These are phyloP conservation scores for Hordeum marinum DNA, from an alignment of 176 grass and related monocot species.

Conservation along the genomic window DNA sequence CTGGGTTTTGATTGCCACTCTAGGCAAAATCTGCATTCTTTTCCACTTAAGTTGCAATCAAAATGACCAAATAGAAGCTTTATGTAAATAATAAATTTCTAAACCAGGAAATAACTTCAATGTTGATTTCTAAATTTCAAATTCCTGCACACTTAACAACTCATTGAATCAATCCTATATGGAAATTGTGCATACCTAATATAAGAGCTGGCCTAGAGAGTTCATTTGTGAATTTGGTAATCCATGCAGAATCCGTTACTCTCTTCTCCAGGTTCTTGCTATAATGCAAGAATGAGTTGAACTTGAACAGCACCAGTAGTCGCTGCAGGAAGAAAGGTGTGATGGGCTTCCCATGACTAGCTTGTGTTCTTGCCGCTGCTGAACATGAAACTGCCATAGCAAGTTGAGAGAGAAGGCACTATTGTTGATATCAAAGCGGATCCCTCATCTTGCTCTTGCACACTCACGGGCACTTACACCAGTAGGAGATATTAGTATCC, in stretches of 20 bases:
- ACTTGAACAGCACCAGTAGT: not conserved
- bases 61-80: not conserved
- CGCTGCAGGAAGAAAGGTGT: not conserved
- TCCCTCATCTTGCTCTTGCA: not conserved
- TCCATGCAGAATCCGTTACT: too few relatives aligned
- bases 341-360: not conserved
- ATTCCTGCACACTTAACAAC: not conserved
- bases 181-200: slow-evolving; percentile 53
- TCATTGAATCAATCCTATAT: not conserved
- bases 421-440: not conserved
- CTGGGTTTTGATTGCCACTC: not conserved
- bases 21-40: not conserved
- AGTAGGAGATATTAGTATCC: too few relatives aligned
- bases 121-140: not conserved
- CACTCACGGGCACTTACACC: not conserved
- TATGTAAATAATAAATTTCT: not conserved
- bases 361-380: not conserved
- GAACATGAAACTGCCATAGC: not conserved
- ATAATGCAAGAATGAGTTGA: not conserved
- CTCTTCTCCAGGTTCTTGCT: not conserved
- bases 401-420: not conserved
- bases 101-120: not conserved
- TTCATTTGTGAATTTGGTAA: slow-evolving; percentile 25
- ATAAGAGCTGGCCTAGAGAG: slow-evolving; percentile 86
- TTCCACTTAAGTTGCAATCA: not conserved